phyloP scores from a whole-genome alignment of 2,329 filamentous ascomycete species.

The Nemania diffusa region DNA sequence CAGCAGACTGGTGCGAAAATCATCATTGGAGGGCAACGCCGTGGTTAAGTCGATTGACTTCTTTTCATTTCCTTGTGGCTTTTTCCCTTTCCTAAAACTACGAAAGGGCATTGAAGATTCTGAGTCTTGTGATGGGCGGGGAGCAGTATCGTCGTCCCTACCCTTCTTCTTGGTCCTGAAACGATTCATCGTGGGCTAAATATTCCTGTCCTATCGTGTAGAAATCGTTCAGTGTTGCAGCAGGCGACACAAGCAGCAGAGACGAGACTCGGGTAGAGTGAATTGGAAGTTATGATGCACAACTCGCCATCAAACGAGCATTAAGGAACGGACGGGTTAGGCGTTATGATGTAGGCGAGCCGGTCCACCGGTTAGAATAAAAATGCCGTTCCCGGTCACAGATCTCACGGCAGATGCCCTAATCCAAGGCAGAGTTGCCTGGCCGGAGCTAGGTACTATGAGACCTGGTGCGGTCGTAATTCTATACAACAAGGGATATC shows the following conservation, averaged over 20 bases:
- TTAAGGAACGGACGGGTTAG: not conserved
- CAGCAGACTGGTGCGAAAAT: constrained; percentile 93
- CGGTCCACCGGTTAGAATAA: constrained; percentile 1
- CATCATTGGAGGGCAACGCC: constrained; percentile 82
- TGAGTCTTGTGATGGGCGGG: constrained; percentile 64
- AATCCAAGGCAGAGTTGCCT: constrained; percentile 14
- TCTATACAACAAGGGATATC: constrained; percentile 22
- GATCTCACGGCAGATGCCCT: constrained; percentile 5
- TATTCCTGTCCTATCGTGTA: not conserved
- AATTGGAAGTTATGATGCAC: constrained; percentile 15
- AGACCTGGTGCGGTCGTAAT: constrained; percentile 11
- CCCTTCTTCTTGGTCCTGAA: constrained; percentile 79
- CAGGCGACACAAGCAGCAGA: not conserved
- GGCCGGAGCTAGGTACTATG: constrained; percentile 1
- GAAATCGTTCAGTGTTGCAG: not conserved
- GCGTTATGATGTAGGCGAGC: constrained; percentile 5
- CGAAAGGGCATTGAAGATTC: constrained; percentile 64
- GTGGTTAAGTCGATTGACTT: constrained; percentile 76
- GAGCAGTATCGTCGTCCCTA: constrained; percentile 66
- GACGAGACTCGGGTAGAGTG: not conserved
- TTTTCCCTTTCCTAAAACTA: constrained; percentile 67
- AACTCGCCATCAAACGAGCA: constrained; percentile 29
- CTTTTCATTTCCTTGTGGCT: constrained; percentile 67
- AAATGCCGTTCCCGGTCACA: constrained; percentile 1
- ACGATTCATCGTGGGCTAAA: constrained; percentile 71